phyloP scores from a whole-genome alignment of 768 basidiomycete genomes.

The Rhizopogon vesiculosus region DNA sequence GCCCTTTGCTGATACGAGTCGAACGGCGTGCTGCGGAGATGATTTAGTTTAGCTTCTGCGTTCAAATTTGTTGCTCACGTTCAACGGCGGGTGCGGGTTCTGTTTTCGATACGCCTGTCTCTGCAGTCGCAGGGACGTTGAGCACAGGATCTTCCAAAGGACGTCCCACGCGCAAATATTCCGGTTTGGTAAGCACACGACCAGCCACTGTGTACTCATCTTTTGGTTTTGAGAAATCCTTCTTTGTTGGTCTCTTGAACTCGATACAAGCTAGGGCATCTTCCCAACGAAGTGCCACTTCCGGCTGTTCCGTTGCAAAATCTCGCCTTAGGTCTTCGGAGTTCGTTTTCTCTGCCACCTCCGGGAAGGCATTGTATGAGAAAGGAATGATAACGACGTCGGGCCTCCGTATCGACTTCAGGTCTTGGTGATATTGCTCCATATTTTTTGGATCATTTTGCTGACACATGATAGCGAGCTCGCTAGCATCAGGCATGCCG shows the following conservation, averaged over 20 bases:
- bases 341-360: too few relatives aligned
- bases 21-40: too few relatives aligned
- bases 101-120: not conserved
- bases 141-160: not conserved
- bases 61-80: too few relatives aligned
- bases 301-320: not conserved
- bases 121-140: too few relatives aligned
- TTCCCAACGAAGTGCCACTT: not conserved
- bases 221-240: too few relatives aligned
- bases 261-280: not conserved
- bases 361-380: not conserved
- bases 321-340: not conserved
- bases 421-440: not conserved
- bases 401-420: not conserved
- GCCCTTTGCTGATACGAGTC: too few relatives aligned
- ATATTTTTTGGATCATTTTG: not conserved
- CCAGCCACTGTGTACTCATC: not conserved
- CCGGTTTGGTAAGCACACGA: not conserved
- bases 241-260: not conserved
- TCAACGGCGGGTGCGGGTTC: too few relatives aligned
- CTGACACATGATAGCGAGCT: not conserved
- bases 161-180: not conserved
- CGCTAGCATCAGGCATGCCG: not conserved
- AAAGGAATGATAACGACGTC: slow-evolving; percentile 1
- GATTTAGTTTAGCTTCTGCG: too few relatives aligned